These are phyloP conservation scores for Stenocarpella maydis DNA, from an alignment of 2,329 filamentous ascomycete species.

Conservation along the genomic window DNA sequence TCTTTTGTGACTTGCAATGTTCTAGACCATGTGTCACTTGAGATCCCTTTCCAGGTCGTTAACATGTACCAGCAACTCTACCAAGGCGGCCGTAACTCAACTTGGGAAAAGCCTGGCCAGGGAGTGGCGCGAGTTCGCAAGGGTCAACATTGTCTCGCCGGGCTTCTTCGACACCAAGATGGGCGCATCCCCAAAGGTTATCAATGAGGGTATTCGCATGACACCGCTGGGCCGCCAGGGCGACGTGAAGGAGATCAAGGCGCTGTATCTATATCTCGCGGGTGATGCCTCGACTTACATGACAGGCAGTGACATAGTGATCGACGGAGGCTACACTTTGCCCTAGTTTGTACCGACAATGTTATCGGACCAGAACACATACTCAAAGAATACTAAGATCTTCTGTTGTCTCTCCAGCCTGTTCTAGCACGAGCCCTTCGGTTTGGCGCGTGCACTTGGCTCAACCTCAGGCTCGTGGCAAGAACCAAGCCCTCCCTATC, in stretches of 20 bases:
- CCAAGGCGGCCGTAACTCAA: slow-evolving; percentile 64
- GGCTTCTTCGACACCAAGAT: slow-evolving; percentile 64
- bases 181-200: slow-evolving; percentile 52
- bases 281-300: slow-evolving; percentile 60
- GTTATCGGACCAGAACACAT: not conserved
- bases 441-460: no score
- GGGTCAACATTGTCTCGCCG: slow-evolving; percentile 33
- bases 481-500: not conserved
- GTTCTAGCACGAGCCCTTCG: not conserved
- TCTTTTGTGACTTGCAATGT: no score
- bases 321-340: slow-evolving; percentile 50
- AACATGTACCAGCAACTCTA: slow-evolving; percentile 49
- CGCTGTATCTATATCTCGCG: slow-evolving; percentile 61
- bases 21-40: no score
- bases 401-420: not conserved
- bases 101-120: slow-evolving; percentile 63
- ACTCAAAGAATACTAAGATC: not conserved
- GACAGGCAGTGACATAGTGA: slow-evolving; percentile 58
- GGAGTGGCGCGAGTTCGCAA: slow-evolving; percentile 48
- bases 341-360: slow-evolving; percentile 18
- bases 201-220: slow-evolving; percentile 60
- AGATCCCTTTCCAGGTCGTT: no score
- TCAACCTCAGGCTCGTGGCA: not conserved
- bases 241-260: slow-evolving; percentile 72
- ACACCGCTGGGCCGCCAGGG: slow-evolving; percentile 63